Percentiles rank a stretch among this genome's conserved stretches.
Evolutionary conservation across 1,284 basidiomycete genomes (phyloP).

Genomic region (Earliella scabrosa): DNA sequence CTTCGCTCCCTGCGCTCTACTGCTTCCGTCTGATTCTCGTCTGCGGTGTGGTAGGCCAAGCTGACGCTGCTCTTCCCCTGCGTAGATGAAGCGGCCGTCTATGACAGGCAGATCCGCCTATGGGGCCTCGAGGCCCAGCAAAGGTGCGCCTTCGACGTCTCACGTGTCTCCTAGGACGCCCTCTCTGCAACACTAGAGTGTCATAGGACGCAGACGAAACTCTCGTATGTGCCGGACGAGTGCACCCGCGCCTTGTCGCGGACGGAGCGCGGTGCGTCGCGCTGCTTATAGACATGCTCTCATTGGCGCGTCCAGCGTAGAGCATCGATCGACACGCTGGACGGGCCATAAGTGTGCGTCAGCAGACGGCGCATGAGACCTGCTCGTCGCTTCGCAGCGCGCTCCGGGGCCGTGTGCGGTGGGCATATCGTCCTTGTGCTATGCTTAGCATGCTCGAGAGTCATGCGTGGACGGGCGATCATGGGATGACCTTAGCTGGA

Average conservation of each 20-base stretch:
- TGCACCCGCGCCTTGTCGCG: not conserved
- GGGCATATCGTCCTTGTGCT: conserved; percentile 7
- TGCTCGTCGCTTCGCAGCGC: conserved; percentile 6
- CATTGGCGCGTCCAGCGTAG: conserved; percentile 1
- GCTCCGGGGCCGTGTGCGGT: not conserved
- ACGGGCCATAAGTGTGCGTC: not conserved
- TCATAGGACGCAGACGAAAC: too few species aligned
- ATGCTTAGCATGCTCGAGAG: conserved; percentile 4
- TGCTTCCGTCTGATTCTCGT: not conserved
- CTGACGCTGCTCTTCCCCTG: conserved; percentile 1
- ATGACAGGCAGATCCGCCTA: conserved; percentile 96
- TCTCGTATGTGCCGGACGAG: not conserved
- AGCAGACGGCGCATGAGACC: conserved; percentile 8
- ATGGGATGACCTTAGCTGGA: conserved; percentile 10
- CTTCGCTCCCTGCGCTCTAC: not conserved
- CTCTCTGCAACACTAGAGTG: not conserved
- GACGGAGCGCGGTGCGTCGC: not conserved
- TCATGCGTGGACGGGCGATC: conserved; percentile 1
- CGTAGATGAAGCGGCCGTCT: conserved; percentile 83
- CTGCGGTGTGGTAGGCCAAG: not conserved
- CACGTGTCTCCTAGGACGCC: not conserved
- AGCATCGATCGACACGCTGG: not conserved
- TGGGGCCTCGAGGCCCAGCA: conserved; percentile 99
- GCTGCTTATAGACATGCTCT: not conserved
- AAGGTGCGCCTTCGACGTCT: conserved; percentile 54